These are phyloP conservation scores for Solanum etuberosum DNA, from an alignment of 257 asterid genomes.

Conservation along the genomic window DNA sequence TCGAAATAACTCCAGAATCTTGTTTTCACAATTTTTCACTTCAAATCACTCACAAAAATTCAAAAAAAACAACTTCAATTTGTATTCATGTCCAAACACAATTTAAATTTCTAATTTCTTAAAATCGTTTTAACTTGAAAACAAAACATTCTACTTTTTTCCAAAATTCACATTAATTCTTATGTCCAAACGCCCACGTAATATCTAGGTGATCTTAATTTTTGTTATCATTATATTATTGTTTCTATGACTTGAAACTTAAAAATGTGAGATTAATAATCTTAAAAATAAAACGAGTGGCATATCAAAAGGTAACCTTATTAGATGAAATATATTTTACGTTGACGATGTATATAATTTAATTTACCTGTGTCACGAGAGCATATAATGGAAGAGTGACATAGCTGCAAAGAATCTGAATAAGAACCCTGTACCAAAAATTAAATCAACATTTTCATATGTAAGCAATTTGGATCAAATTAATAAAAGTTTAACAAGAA, in stretches of 20 bases:
- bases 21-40: neutral
- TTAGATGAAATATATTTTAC: neutral
- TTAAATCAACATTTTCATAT: neutral
- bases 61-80: neutral
- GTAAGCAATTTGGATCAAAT: neutral
- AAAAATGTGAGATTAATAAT: neutral
- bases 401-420: slow-evolving; percentile 74
- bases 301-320: neutral
- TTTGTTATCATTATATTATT: neutral
- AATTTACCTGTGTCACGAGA: slow-evolving; percentile 84
- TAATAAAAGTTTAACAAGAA: neutral
- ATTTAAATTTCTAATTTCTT: neutral
- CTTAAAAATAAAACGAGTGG: neutral
- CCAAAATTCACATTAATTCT: neutral
- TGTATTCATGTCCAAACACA: neutral
- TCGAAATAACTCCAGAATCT: accelerated
- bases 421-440: slow-evolving; percentile 38
- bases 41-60: neutral
- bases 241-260: neutral
- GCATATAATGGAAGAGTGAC: slow-evolving; percentile 94
- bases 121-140: neutral
- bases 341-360: neutral
- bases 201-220: neutral
- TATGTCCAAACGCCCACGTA: neutral
- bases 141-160: neutral